Evolutionary conservation across 1,139 yeast species (phyloP).

Genomic region (Diutina scorzettiae): DNA sequence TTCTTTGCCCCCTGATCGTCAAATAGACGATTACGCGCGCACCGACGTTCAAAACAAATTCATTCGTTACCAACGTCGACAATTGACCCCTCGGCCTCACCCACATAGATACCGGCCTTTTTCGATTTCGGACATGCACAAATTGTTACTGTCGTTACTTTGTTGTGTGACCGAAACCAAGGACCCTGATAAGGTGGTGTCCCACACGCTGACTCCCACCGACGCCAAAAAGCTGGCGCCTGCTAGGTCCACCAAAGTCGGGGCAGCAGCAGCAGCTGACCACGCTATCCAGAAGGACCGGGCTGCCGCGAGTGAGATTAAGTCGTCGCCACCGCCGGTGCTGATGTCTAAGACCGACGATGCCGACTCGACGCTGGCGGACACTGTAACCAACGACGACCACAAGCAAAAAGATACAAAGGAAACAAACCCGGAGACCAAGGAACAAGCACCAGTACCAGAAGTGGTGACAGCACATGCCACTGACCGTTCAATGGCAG

Average conservation of each 20-base stretch:
- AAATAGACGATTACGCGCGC: background rate
- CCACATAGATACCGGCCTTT: background rate
- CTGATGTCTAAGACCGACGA: conserved; percentile 18
- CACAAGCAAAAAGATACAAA: background rate
- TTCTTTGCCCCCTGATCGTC: too few species aligned
- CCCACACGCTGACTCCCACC: conserved; percentile 6
- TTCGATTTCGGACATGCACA: background rate
- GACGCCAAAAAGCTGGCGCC: conserved; percentile 7
- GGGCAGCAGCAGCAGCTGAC: conserved; percentile 5
- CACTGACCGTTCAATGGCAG: too few species aligned
- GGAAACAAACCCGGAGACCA: background rate
- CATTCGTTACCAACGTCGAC: background rate
- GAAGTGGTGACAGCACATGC: conserved; percentile 9
- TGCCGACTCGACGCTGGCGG: conserved; percentile 28
- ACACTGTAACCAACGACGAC: conserved; percentile 29
- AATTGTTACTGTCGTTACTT: conserved; percentile 18
- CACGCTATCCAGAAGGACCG: background rate
- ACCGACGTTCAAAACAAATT: background rate
- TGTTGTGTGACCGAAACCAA: conserved; percentile 28
- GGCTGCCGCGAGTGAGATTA: too few species aligned
- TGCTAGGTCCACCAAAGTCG: background rate
- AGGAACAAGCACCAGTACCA: background rate
- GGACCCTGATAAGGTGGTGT: conserved; percentile 7
- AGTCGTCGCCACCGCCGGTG: background rate
- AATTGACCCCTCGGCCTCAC: background rate